Base-by-base conservation (phyloP, 495 filamentous ascomycete genomes). In the Xylaria venustula region DNA sequence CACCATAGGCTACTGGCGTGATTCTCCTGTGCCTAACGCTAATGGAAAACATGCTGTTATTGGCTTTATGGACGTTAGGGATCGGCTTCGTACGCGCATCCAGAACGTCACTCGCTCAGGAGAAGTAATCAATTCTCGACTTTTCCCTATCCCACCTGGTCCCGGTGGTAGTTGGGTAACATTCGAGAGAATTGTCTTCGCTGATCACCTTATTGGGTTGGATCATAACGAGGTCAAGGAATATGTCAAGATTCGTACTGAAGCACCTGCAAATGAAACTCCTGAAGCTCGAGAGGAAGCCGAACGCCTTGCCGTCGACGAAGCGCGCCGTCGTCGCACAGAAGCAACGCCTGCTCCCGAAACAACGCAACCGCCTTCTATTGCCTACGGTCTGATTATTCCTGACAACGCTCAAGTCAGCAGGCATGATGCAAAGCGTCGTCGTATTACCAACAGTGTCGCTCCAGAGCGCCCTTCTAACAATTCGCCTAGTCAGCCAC, bases 141-240 rank as follows among this genome's bases (percentile, higher is more conserved):
- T 71, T 0, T 80, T 72, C 37, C 78, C 77, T 23, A 64, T 81
- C 46, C 80, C 81, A 1, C 75, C 76, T 7, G 81, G 81, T 8
- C 79, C 81, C 14, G 82, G 82, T 22, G 81, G 80, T 45, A 82
- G 79, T 62, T 83, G 81, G 82, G 79, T 82, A 20, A 83, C 80
- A 0, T 83, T 83, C 34, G 76, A 81, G 46, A 70, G 78, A 53
- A 73, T 83, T 15, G 78, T 79, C 25, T 85, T 83, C 57, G 75
- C 79, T 1, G 48, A 69, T 11, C 80, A 81, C 49, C 76, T 85
- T 6, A 63, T 78, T 25, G 70, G 73, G 8, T 73, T 78, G 7
- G 77, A 77, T 26, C 74, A 82, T 41, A 69, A 77, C 17, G 72
- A 79, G 9, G 65, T 85, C 54, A 85, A 85, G 58, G 82, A 83